Evolutionary conservation across 257 asterid species (phyloP).

Genomic region (Jacaranda copaia): DNA sequence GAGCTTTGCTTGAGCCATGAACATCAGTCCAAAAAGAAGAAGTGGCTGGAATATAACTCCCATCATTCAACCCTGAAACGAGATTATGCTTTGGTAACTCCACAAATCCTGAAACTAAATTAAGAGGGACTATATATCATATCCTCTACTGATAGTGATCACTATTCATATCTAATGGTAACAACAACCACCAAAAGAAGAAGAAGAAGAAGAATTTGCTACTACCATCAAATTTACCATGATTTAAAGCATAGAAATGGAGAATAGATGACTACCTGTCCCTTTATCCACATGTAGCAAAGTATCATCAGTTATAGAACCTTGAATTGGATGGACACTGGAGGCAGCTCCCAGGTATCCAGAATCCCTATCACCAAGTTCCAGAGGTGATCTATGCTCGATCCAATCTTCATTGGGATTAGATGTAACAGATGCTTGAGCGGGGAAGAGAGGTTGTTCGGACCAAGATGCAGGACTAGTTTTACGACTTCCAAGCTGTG

Average conservation of each 20-base stretch:
- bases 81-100: constrained; percentile 19
- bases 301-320: neutral
- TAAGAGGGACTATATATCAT: constrained; percentile 4
- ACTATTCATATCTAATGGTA: neutral
- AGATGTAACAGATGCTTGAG: constrained; percentile 30
- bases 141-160: neutral
- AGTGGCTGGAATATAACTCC: constrained; percentile 6
- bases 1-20: constrained; percentile 15
- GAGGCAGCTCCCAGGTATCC: constrained; percentile 1
- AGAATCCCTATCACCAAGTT: constrained; percentile 28
- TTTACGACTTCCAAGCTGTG: constrained; percentile 24
- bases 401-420: constrained; percentile 14
- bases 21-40: constrained; percentile 8
- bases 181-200: neutral
- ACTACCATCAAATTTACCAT: neutral
- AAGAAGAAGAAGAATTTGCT: neutral
- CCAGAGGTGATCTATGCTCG: neutral
- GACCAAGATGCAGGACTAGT: constrained; percentile 9
- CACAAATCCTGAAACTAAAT: constrained; percentile 18
- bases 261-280: constrained; percentile 1
- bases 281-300: neutral
- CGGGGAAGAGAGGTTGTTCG: neutral
- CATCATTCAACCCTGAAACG: neutral
- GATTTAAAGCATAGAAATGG: neutral
- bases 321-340: constrained; percentile 13